Conservation (phyloP, 345 rosid genomes). For the Rhodamnia rubescens region DNA sequence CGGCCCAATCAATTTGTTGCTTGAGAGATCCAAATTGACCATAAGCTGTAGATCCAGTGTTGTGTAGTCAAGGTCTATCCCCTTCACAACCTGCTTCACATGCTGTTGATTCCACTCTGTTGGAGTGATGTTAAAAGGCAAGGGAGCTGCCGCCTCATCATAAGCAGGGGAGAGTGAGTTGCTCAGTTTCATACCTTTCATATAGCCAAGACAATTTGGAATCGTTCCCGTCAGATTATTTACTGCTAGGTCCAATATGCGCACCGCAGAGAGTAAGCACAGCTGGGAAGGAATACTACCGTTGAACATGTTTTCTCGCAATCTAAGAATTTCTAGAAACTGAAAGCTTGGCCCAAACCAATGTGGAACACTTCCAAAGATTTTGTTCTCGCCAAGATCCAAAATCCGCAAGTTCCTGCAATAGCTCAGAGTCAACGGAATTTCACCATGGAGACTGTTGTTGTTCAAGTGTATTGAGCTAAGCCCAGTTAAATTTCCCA, state of each 20-base stretch:
- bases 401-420: neutral
- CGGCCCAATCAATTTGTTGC: slow-evolving; percentile 7
- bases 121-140: too few species aligned
- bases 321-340: neutral
- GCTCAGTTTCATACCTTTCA: neutral
- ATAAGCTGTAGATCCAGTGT: neutral
- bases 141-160: too few species aligned
- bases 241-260: too few species aligned
- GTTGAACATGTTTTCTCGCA: neutral
- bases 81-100: neutral
- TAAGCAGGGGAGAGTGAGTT: too few species aligned
- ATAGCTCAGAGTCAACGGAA: neutral
- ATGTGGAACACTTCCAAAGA: neutral
- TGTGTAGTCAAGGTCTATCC: neutral
- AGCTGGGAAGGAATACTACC: neutral
- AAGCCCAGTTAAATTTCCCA: neutral
- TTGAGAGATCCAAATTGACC: slow-evolving; percentile 8
- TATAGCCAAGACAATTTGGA: neutral
- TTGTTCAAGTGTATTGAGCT: neutral
- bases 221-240: neutral
- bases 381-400: slow-evolving; percentile 1
- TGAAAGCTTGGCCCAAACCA: neutral
- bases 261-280: neutral
- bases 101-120: neutral
- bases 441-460: neutral